Conservation (phyloP, 805 yeast genomes). For the Candida xiaguanensis region DNA sequence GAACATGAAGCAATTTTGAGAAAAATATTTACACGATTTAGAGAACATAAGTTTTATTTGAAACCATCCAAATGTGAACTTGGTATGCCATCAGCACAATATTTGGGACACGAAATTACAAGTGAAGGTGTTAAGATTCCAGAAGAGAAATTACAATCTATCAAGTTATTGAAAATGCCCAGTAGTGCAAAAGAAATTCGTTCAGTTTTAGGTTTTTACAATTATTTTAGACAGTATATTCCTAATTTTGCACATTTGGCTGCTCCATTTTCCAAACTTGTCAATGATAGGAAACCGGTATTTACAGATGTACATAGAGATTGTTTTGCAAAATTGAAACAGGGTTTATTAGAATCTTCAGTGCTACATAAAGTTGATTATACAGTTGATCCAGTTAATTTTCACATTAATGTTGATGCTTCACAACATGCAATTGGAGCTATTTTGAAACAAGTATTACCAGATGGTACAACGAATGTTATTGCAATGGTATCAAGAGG, state of each 20-base stretch:
- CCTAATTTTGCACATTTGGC: neutral
- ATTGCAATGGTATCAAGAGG: conserved; percentile 4
- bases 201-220: conserved; percentile 1
- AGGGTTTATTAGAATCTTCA: neutral
- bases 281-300: neutral
- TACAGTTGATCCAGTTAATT: neutral
- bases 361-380: neutral
- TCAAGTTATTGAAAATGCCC: neutral
- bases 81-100: neutral
- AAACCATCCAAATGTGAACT: neutral
- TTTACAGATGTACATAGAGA: neutral
- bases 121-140: neutral
- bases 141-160: conserved; percentile 1
- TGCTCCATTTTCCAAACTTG: too few relatives aligned
- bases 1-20: neutral
- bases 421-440: conserved; percentile 5
- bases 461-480: neutral
- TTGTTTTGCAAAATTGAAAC: neutral
- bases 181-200: conserved; percentile 1
- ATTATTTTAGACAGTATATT: neutral
- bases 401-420: conserved; percentile 4
- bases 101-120: neutral
- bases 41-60: neutral
- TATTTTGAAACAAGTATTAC: neutral
- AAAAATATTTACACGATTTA: neutral